Evolutionary conservation across 2,329 filamentous ascomycete genomes (phyloP).

Genomic region (Metarhizium album): DNA sequence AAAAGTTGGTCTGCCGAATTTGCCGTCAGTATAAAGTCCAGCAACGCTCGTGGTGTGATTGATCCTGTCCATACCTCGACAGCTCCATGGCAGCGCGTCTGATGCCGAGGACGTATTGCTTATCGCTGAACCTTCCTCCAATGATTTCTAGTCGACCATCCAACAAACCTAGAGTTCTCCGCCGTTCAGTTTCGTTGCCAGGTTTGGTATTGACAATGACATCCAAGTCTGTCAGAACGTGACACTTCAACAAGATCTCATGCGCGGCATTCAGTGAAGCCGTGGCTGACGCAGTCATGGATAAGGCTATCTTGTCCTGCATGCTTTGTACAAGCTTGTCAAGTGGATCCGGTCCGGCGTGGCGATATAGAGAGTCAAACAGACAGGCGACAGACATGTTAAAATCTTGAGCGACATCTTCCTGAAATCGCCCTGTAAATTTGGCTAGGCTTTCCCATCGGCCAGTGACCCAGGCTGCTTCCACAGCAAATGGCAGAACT

Average conservation of each 20-base stretch:
- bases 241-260: slow-evolving; percentile 73
- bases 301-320: slow-evolving; percentile 58
- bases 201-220: slow-evolving; percentile 48
- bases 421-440: slow-evolving; percentile 47
- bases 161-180: slow-evolving; percentile 30
- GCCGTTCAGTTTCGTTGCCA: slow-evolving; percentile 29
- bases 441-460: slow-evolving; percentile 67
- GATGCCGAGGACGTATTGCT: slow-evolving; percentile 83
- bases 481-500: slow-evolving; percentile 73
- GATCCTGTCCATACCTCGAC: slow-evolving; percentile 39
- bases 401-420: slow-evolving; percentile 51
- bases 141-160: slow-evolving; percentile 76
- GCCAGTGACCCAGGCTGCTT: slow-evolving; percentile 83
- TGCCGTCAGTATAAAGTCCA: not conserved
- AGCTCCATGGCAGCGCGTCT: slow-evolving; percentile 81
- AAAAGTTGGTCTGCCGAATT: slow-evolving; percentile 42
- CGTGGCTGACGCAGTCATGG: slow-evolving; percentile 66
- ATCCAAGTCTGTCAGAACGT: slow-evolving; percentile 81
- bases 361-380: slow-evolving; percentile 48
- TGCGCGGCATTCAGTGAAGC: slow-evolving; percentile 76
- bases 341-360: slow-evolving; percentile 41
- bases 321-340: slow-evolving; percentile 48
- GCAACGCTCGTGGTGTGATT: not conserved
- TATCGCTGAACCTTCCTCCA: slow-evolving; percentile 82
- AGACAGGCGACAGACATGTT: slow-evolving; percentile 63